Percentiles rank a stretch among this genome's conserved stretches.
Conservation (phyloP, 129 eudicot species). For the Rutidosis leptorrhynchoides region DNA sequence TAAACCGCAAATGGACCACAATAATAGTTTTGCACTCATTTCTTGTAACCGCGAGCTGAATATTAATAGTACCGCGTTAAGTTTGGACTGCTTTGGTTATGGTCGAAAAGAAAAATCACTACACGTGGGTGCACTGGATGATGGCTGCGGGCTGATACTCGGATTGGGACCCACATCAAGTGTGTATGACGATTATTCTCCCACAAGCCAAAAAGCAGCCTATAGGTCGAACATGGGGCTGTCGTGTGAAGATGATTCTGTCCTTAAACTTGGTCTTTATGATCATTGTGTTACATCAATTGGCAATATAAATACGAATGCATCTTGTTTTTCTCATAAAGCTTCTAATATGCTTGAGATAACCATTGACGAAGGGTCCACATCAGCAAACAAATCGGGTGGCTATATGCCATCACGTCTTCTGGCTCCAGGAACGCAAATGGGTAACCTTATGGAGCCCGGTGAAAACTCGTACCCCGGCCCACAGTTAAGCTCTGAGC, state of each 20-base stretch:
- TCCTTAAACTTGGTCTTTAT: constrained; percentile 71
- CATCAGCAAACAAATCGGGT: constrained; percentile 90
- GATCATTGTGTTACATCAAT: constrained; percentile 39
- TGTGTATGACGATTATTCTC: constrained; percentile 36
- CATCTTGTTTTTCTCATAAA: constrained; percentile 32
- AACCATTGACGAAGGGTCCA: constrained; percentile 80
- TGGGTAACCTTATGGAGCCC: constrained; percentile 33
- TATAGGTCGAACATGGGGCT: constrained; percentile 34
- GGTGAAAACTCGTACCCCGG: constrained; percentile 32
- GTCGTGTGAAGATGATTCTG: constrained; percentile 51
- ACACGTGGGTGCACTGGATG: constrained; percentile 45
- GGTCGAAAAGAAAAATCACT: constrained; percentile 43
- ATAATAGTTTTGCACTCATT: constrained; percentile 39
- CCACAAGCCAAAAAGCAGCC: constrained; percentile 35
- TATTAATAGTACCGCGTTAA: constrained; percentile 51
- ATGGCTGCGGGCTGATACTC: constrained; percentile 84
- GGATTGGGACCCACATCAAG: constrained; percentile 88
- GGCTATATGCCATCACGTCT: constrained; percentile 84
- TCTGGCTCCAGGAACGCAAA: constrained; percentile 61
- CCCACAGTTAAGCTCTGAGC: constrained; percentile 59
- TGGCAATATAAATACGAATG: constrained; percentile 26
- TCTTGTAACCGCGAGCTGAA: constrained; percentile 43
- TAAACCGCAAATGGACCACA: constrained; percentile 49
- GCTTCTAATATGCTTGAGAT: constrained; percentile 11
- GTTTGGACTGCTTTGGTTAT: constrained; percentile 83